Conservation (phyloP, 305 asterid genomes). For the Lippia alba region DNA sequence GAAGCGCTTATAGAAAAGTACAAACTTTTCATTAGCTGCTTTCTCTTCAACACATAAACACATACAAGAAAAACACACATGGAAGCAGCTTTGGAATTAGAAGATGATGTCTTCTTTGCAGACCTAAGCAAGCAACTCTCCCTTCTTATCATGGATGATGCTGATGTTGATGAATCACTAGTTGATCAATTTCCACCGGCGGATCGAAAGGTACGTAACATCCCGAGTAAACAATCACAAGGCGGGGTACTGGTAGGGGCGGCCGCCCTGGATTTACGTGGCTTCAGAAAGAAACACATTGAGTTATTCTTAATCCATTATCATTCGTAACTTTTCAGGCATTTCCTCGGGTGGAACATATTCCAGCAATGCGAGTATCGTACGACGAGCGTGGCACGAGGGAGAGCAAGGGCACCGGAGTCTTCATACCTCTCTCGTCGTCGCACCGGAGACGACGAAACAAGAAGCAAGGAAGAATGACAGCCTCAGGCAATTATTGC, state of each 20-base stretch:
- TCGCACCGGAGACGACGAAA: constrained; percentile 44
- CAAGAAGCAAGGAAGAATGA: constrained; percentile 40
- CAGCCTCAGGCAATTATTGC: constrained; percentile 25
- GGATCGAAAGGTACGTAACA: constrained; percentile 50
- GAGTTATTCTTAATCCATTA: no score
- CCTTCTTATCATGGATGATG: constrained; percentile 69
- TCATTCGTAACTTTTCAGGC: no score
- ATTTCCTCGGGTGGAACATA: constrained; percentile 40
- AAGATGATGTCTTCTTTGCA: constrained; percentile 68
- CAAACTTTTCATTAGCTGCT: neutral
- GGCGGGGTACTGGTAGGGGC: no score
- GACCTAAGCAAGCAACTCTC: constrained; percentile 64
- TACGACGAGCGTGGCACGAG: constrained; percentile 39
- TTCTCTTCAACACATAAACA: neutral
- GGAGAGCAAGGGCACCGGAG: constrained; percentile 82
- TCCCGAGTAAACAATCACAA: neutral
- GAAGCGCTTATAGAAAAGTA: neutral
- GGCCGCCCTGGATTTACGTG: no score
- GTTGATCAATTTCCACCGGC: constrained; percentile 37
- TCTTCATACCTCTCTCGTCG: constrained; percentile 70
- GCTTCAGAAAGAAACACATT: no score
- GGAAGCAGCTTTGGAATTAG: constrained; percentile 54
- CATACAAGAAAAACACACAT: constrained; percentile 12
- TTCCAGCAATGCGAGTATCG: constrained; percentile 37
- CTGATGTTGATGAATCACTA: constrained; percentile 43